A percentile compares a stretch with the other conserved stretches of the same genome.
Conservation (phyloP, 176 grass and related monocot genomes). For the Ananas comosus region DNA sequence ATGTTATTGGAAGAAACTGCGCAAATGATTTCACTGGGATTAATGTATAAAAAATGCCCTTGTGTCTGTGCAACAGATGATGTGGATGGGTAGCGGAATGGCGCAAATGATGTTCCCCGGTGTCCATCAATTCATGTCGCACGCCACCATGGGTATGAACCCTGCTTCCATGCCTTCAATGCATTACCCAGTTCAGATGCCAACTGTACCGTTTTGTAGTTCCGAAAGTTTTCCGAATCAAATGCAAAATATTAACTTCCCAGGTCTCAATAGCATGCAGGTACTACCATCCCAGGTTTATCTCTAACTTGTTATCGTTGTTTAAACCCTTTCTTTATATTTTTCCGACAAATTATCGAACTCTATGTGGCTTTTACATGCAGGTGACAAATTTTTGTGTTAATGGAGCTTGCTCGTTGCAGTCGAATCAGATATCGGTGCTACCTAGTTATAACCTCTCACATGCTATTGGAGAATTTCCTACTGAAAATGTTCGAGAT, state of each 20-base stretch:
- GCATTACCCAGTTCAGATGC: conserved; percentile 21
- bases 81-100: conserved; percentile 96
- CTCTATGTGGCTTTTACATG: conserved; percentile 2
- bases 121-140: conserved; percentile 67
- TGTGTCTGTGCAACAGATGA: conserved; percentile 39
- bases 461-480: conserved; percentile 8
- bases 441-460: conserved; percentile 6
- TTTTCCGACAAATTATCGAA: conserved; percentile 24
- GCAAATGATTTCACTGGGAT: too few species aligned
- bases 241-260: conserved; percentile 37
- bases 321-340: not conserved
- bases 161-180: conserved; percentile 20
- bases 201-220: conserved; percentile 45
- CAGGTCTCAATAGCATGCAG: conserved; percentile 54
- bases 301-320: not conserved
- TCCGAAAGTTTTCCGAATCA: conserved; percentile 34
- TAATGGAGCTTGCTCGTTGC: conserved; percentile 41
- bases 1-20: not conserved
- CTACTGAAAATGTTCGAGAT: conserved; percentile 24
- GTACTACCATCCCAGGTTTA: conserved; percentile 32
- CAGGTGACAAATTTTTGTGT: conserved; percentile 56
- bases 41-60: too few species aligned
- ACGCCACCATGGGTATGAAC: conserved; percentile 46
- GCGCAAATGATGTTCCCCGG: conserved; percentile 74
- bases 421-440: conserved; percentile 24